Conservation (phyloP, 208 protist genomes). For the Novymonas esmeraldas region DNA sequence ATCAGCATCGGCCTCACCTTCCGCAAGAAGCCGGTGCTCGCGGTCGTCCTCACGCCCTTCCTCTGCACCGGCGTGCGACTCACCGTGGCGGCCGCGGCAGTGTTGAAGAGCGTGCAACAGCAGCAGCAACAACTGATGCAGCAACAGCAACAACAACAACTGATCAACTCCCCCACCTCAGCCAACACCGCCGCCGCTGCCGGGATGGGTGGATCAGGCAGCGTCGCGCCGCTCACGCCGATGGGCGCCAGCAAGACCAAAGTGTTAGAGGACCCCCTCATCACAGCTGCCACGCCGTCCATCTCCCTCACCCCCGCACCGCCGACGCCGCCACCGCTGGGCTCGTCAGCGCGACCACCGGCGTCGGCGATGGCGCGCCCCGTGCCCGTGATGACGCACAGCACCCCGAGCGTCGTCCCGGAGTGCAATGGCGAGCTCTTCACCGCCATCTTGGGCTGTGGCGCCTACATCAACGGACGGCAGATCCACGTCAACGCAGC, state of each 20-base stretch:
- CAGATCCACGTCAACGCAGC: slow-evolving; percentile 33
- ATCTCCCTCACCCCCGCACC: not conserved
- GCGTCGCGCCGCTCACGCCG: not conserved
- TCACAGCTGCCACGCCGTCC: not conserved
- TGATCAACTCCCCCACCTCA: not conserved
- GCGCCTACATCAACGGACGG: slow-evolving; percentile 63
- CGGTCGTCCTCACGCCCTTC: slow-evolving; percentile 75
- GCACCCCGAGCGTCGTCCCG: slow-evolving; percentile 17
- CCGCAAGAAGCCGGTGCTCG: slow-evolving; percentile 53
- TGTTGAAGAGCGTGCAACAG: slow-evolving; percentile 24
- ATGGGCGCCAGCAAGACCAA: slow-evolving; percentile 10
- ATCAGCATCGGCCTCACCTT: slow-evolving; percentile 72
- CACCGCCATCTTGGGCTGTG: slow-evolving; percentile 67
- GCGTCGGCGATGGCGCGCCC: not conserved
- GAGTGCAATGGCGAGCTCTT: slow-evolving; percentile 67
- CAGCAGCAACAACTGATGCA: slow-evolving; percentile 15
- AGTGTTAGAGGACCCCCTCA: not conserved
- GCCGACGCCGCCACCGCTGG: not conserved
- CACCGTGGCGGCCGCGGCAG: slow-evolving; percentile 20
- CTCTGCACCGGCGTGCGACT: slow-evolving; percentile 30
- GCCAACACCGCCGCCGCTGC: not conserved
- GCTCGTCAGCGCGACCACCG: not conserved
- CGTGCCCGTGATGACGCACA: slow-evolving; percentile 3
- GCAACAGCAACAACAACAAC: slow-evolving; percentile 2
- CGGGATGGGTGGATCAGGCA: not conserved